A percentile compares a stretch with the other conserved stretches of the same genome.
These are phyloP conservation scores for Salix brachista DNA, from an alignment of 345 rosid genomes.

Conservation along the genomic window DNA sequence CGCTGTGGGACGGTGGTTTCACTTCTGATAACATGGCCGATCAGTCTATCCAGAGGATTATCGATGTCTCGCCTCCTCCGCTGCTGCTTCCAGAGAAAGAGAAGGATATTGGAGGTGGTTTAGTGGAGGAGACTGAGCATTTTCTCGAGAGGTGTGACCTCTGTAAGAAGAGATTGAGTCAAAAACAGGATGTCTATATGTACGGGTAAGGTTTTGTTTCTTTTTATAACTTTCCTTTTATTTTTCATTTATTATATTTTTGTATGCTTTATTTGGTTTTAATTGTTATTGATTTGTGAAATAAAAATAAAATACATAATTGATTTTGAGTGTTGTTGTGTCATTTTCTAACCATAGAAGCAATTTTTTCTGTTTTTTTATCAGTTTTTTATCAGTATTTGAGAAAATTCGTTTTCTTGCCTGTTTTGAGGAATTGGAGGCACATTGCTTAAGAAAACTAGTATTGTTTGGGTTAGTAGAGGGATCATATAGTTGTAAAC, in stretches of 20 bases:
- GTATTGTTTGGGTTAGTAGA: background rate
- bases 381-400: background rate
- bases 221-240: background rate
- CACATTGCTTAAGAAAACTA: background rate
- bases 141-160: conserved; percentile 33
- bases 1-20: conserved; percentile 6
- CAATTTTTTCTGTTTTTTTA: background rate
- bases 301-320: background rate
- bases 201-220: conserved; percentile 28
- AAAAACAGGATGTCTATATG: conserved; percentile 30
- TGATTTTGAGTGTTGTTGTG: background rate
- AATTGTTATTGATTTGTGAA: background rate
- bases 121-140: background rate
- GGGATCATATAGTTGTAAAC: no score
- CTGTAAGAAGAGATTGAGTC: conserved; percentile 31
- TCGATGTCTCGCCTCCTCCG: conserved; percentile 22
- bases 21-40: background rate
- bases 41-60: conserved; percentile 15
- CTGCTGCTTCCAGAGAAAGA: conserved; percentile 8
- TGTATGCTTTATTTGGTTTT: background rate
- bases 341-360: no score
- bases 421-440: background rate
- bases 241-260: background rate
- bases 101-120: background rate
- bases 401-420: background rate